Evolutionary conservation across 1,139 yeast genomes (phyloP).

Genomic region (Waltiozyma solani): DNA sequence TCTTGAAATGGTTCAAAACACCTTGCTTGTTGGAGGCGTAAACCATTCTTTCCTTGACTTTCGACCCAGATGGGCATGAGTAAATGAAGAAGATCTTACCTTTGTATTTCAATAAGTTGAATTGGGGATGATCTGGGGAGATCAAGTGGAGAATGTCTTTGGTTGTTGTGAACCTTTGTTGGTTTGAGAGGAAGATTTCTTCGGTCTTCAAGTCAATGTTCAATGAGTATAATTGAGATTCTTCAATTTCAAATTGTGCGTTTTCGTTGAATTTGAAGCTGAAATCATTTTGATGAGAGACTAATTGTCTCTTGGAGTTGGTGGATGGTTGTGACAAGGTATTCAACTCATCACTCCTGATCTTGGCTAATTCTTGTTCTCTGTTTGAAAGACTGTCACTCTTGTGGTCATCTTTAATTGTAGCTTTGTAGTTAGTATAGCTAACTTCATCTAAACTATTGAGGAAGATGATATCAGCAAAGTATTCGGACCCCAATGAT

Average conservation of each 20-base stretch:
- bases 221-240: slow-evolving; percentile 23
- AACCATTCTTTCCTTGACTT: slow-evolving; percentile 85
- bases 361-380: slow-evolving; percentile 15
- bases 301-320: slow-evolving; percentile 13
- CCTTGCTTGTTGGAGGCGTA: slow-evolving; percentile 80
- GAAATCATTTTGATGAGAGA: slow-evolving; percentile 15
- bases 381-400: slow-evolving; percentile 9
- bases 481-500: slow-evolving; percentile 59
- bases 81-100: slow-evolving; percentile 45
- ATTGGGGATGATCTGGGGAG: slow-evolving; percentile 40
- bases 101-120: slow-evolving; percentile 40
- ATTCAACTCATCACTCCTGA: slow-evolving; percentile 29
- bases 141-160: slow-evolving; percentile 21
- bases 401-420: slow-evolving; percentile 5
- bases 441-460: slow-evolving; percentile 56
- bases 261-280: slow-evolving; percentile 17
- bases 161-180: slow-evolving; percentile 15
- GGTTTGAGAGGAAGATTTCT: slow-evolving; percentile 22
- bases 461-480: slow-evolving; percentile 44
- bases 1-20: slow-evolving; percentile 40
- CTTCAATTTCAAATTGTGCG: slow-evolving; percentile 8
- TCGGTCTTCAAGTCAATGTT: slow-evolving; percentile 28
- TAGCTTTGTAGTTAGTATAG: slow-evolving; percentile 32
- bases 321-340: slow-evolving; percentile 14
- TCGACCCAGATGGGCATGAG: slow-evolving; percentile 85